phyloP scores from a whole-genome alignment of 257 asterid genomes.

The Capsicum chinense region DNA sequence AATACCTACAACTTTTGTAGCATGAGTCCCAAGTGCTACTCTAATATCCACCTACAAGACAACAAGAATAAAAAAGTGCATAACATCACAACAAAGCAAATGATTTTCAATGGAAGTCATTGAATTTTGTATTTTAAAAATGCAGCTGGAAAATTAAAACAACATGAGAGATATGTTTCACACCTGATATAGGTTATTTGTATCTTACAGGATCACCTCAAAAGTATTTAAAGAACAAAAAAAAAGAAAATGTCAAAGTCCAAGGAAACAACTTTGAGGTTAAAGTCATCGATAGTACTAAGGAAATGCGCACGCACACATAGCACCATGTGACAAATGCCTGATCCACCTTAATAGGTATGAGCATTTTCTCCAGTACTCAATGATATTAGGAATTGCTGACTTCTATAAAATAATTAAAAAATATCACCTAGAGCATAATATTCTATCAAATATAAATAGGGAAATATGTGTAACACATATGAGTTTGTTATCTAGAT shows the following conservation, averaged over 20 bases:
- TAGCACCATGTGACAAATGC: no score
- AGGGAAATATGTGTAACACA: neutral
- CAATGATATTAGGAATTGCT: neutral
- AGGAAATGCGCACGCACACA: neutral
- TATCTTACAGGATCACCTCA: neutral
- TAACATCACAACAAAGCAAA: neutral
- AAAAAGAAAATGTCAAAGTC: neutral
- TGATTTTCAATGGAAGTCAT: neutral
- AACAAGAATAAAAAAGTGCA: neutral
- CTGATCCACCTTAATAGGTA: neutral
- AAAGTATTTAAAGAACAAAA: neutral
- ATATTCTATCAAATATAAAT: neutral
- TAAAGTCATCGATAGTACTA: neutral
- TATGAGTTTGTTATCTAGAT: neutral
- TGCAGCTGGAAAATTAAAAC: neutral
- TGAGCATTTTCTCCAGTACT: neutral
- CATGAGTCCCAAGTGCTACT: conserved; percentile 92
- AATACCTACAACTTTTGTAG: conserved; percentile 94
- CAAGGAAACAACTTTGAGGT: neutral
- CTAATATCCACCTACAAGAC: conserved; percentile 80
- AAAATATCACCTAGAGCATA: neutral
- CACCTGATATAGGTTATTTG: neutral
- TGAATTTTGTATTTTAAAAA: neutral
- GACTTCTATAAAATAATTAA: neutral
- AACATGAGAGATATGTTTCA: neutral